Evolutionary conservation across 164 flowering plant species (phyloP), one percentile per base, ranked within the genome.

Genomic region (Litsea cubeba): DNA sequence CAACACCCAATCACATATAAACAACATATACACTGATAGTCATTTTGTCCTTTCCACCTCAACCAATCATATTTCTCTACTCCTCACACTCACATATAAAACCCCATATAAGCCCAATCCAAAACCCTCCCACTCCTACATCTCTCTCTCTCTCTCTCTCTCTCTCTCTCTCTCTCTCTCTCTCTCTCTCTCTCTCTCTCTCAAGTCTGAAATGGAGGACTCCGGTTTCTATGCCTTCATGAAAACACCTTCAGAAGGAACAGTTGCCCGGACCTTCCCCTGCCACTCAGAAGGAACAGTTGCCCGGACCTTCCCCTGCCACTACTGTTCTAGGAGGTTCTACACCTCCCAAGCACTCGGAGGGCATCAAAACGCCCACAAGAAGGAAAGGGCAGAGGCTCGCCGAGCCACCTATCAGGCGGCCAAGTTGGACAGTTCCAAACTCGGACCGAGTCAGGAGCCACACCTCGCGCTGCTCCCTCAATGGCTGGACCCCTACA

Each of bases 311-410:
- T 89, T 89, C 80, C 73, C 74, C 0, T 89, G 93, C 77, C 86
- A 79, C 63, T 89, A 80, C 86, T 89, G 93, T 26, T 79, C 86
- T 0, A 81, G 90, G 5, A 83, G 79, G 81, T 89, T 88, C 82
- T 81, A 73, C 83, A 85, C 87, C 22, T 89, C 93, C 8, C 93
- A 89, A 58, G 93, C 93, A 5, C 88, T 89, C 23, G 93, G 93
- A 25, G 93, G 93, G 50, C 93, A 89, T 81, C 93, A 89, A 73
- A 89, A 89, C 77, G 93, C 93, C 30, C 93, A 89, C 82, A 88
- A 88, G 81, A 79, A 87, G 10, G 91, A 89, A 73, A 72, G 93
- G 40, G 91, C 93, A 12, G 91, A 89, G 3, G 82, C 82, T 18
- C 85, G 87, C 1, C 30, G 86, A 11, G 75, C 74, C 73, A 26